phyloP scores from a whole-genome alignment of 768 basidiomycete genomes.

The Trametes elegans region DNA sequence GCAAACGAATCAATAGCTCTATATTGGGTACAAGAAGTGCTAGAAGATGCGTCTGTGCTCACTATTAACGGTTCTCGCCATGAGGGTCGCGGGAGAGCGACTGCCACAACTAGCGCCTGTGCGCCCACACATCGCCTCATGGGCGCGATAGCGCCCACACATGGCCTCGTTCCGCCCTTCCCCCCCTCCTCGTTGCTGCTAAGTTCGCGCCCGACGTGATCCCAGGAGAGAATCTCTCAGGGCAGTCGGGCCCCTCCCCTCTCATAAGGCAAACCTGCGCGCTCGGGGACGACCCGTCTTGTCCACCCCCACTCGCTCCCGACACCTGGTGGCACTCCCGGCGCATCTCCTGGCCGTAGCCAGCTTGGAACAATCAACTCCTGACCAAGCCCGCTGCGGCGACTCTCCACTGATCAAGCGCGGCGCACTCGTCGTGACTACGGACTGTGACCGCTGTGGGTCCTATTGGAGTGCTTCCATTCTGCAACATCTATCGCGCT shows the following conservation, averaged over 20 bases:
- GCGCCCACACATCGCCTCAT: constrained; percentile 10
- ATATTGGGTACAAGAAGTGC: background rate
- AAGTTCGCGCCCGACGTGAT: constrained; percentile 7
- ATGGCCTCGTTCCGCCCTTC: constrained; percentile 13
- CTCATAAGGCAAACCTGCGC: constrained; percentile 1
- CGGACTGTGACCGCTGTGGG: background rate
- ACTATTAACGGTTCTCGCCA: background rate
- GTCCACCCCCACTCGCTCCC: background rate
- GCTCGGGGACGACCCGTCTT: background rate
- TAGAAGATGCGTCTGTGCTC: background rate
- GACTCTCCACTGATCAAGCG: background rate
- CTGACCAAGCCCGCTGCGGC: background rate
- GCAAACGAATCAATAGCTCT: background rate
- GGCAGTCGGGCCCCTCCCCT: background rate
- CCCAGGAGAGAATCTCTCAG: background rate
- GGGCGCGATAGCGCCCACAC: constrained; percentile 17
- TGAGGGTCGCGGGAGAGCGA: background rate
- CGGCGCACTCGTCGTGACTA: background rate
- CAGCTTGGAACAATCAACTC: background rate
- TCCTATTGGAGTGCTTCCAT: constrained; percentile 1
- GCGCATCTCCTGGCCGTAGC: background rate
- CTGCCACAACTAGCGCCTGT: background rate
- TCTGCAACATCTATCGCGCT: background rate
- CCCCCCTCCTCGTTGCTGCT: constrained; percentile 8
- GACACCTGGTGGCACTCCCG: background rate